These are phyloP conservation scores for Coemansia sp. DNA, from an alignment of 371 early-diverging fungal genomes.

Conservation along the genomic window DNA sequence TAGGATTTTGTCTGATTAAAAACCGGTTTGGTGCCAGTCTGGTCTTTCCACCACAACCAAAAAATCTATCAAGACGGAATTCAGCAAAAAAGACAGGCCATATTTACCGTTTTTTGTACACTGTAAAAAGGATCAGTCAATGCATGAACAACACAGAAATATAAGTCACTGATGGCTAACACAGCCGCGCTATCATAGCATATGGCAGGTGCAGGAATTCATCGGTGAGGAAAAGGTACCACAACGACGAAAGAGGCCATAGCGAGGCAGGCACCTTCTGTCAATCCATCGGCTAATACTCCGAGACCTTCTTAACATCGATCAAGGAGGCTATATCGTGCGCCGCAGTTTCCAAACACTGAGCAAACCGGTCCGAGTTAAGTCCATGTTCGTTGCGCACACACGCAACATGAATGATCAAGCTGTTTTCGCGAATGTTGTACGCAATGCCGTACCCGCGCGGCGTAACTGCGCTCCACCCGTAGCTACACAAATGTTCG, in stretches of 20 bases:
- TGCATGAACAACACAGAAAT: not conserved
- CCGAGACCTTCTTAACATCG: too few species aligned
- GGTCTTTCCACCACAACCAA: not conserved
- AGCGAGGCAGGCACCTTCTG: too few species aligned
- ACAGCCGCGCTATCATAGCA: conserved; percentile 49
- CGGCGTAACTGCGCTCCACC: conserved; percentile 96
- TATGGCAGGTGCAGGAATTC: conserved; percentile 42
- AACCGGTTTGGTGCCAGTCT: not conserved
- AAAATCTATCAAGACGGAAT: not conserved
- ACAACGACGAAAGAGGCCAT: too few species aligned
- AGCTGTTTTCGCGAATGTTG: conserved; percentile 80
- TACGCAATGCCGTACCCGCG: conserved; percentile 95
- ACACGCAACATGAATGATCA: conserved; percentile 85
- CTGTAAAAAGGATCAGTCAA: not conserved
- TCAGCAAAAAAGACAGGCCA: not conserved
- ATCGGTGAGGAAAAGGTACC: too few species aligned
- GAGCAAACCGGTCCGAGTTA: conserved; percentile 59
- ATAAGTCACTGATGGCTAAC: conserved; percentile 42
- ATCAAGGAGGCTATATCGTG: conserved; percentile 59
- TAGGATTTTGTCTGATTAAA: not conserved
- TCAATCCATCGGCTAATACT: too few species aligned
- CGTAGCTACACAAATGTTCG: conserved; percentile 90
- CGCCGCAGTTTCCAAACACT: conserved; percentile 69
- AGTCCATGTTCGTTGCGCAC: conserved; percentile 59
- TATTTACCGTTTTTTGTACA: not conserved